These are phyloP conservation scores for Ceratocystis huliohia DNA, from an alignment of 2,329 filamentous ascomycete species.

Conservation along the genomic window DNA sequence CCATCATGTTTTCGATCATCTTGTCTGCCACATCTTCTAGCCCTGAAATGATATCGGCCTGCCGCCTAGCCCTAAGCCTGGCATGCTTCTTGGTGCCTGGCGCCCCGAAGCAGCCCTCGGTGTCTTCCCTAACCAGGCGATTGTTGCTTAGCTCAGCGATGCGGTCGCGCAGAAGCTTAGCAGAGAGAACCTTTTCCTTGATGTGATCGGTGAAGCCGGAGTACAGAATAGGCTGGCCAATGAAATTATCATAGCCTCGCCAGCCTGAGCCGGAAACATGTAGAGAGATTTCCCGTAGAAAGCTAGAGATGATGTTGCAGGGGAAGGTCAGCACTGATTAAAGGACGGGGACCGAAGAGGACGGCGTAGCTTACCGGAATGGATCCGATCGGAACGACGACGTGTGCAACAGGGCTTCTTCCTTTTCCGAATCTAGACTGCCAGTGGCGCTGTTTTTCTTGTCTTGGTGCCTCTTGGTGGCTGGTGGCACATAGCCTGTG, in stretches of 20 bases:
- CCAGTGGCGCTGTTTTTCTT: background rate
- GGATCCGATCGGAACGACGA: conserved; percentile 67
- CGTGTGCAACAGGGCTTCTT: conserved; percentile 67
- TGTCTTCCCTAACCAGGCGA: conserved; percentile 53
- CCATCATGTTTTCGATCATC: conserved; percentile 92
- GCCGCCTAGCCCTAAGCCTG: conserved; percentile 12
- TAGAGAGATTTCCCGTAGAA: conserved; percentile 83
- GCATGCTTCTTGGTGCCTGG: conserved; percentile 22
- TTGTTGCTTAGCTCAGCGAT: conserved; percentile 75
- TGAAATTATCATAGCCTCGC: conserved; percentile 81
- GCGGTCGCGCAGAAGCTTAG: conserved; percentile 59
- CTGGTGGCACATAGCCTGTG: conserved; percentile 50
- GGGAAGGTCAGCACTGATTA: background rate
- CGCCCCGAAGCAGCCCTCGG: conserved; percentile 41
- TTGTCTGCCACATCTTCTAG: conserved; percentile 71
- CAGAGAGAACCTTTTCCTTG: conserved; percentile 62
- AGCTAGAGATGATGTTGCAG: conserved; percentile 38
- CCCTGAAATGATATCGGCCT: conserved; percentile 37
- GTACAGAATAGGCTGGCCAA: conserved; percentile 91
- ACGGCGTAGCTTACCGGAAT: conserved; percentile 35
- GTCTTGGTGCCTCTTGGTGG: conserved; percentile 26
- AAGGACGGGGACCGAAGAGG: background rate
- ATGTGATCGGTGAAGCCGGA: conserved; percentile 83
- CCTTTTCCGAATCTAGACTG: conserved; percentile 37
- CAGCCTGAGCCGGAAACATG: conserved; percentile 90